phyloP scores from a whole-genome alignment of 2,329 filamentous ascomycete species.

The Xylariaceae sp. region DNA sequence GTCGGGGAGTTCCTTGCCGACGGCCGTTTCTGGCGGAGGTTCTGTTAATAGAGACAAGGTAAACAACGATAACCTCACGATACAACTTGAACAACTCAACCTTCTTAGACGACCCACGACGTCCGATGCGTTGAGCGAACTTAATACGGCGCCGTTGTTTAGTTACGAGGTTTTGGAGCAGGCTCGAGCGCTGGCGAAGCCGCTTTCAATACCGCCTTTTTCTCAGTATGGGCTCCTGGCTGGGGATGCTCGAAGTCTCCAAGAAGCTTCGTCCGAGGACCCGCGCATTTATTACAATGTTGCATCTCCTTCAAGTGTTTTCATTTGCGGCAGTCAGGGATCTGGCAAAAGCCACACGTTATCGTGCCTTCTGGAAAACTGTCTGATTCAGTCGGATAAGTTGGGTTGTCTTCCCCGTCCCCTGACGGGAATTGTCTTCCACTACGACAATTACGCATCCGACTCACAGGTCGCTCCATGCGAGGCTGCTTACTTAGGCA shows the following conservation, averaged over 20 bases:
- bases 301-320: conserved; percentile 51
- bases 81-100: not conserved
- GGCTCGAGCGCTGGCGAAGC: not conserved
- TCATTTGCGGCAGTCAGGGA: conserved; percentile 62
- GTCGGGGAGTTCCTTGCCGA: not conserved
- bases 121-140: conserved; percentile 16
- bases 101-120: conserved; percentile 13
- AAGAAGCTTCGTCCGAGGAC: conserved; percentile 17
- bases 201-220: conserved; percentile 7
- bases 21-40: not conserved
- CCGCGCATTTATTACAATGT: conserved; percentile 45
- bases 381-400: conserved; percentile 41
- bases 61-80: not conserved
- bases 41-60: no score
- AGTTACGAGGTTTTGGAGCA: conserved; percentile 16
- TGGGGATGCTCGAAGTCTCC: conserved; percentile 9
- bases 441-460: conserved; percentile 56
- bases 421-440: conserved; percentile 59
- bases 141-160: conserved; percentile 23
- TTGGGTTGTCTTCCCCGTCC: conserved; percentile 41
- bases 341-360: conserved; percentile 62
- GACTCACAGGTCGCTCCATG: conserved; percentile 48
- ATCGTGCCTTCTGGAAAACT: conserved; percentile 55
- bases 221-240: conserved; percentile 26
- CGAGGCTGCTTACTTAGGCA: conserved; percentile 56